Evolutionary conservation across 148 eudicot genomes (phyloP), one percentile per base, ranked within the genome.

Genomic region (Arctostaphylos glauca): DNA sequence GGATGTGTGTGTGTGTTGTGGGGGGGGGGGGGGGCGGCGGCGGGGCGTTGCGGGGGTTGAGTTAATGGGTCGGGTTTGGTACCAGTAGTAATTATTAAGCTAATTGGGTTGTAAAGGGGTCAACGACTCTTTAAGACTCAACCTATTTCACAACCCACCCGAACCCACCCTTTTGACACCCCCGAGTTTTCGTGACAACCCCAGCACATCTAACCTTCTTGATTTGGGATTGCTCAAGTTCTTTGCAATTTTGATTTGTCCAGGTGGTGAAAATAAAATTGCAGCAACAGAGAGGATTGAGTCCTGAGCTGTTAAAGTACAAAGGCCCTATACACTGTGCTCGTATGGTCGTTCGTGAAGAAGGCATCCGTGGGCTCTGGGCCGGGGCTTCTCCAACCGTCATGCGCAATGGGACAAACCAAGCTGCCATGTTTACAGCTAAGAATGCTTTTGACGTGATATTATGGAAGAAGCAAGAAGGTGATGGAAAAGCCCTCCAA

Each of bases 401-500:
- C 76, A 94, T 95, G 98, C 98, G 98, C 47, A 95, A 95, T 56
- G 98, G 98, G 75, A 95, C 98, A 53, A 95, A 95, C 85, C 98
- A 95, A 79, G 98, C 98, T 53, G 98, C 92, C 47, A 95, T 95
- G 98, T 95, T 95, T 85, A 87, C 96, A 15, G 98, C 98, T 72
- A 95, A 95, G 83, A 90, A 91, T 78, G 81, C 87, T 76, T 92
- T 95, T 74, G 98, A 95, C 81, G 85, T 76, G 74, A 46, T 92
- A 49, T 82, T 95, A 77, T 95, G 98, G 98, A 87, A 88, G 49
- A 95, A 91, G 85, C 93, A 91, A 74, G 98, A 95, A 87, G 98
- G 98, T 38, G 98, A 95, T 52, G 95, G 98, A 10, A 87, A 60
- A 66, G 90, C 90, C 56, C 98, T 95, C 74, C 87, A 81, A 77